phyloP scores from a whole-genome alignment of 23 red algal species.

The Gracilaria caudata region DNA sequence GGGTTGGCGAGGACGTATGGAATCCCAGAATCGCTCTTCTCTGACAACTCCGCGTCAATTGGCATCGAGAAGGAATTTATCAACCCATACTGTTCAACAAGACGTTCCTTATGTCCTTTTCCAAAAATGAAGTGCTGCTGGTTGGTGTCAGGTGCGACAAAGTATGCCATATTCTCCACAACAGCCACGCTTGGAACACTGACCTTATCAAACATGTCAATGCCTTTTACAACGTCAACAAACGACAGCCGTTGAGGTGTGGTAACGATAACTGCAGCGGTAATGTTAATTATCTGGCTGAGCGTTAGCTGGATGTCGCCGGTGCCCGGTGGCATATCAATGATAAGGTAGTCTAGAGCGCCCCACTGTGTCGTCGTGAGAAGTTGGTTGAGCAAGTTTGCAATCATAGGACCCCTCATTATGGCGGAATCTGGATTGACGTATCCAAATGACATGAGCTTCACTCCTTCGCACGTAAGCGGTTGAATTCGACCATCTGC shows the following conservation, averaged over 20 bases:
- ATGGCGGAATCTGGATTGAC: constrained; percentile 95
- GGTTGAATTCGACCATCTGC: constrained; percentile 87
- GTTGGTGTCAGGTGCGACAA: constrained; percentile 85
- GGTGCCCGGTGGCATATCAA: constrained; percentile 99
- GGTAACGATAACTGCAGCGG: constrained; percentile 94
- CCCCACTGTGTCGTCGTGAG: constrained; percentile 95
- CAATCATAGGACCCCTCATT: constrained; percentile 98
- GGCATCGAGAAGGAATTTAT: constrained; percentile 78
- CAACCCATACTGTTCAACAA: constrained; percentile 88
- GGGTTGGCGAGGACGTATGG: constrained; percentile 75
- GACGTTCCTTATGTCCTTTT: constrained; percentile 74
- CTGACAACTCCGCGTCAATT: constrained; percentile 80
- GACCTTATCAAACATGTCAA: constrained; percentile 97
- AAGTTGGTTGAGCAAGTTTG: constrained; percentile 95
- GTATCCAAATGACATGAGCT: constrained; percentile 99
- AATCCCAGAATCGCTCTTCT: constrained; percentile 75
- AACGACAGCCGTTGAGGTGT: constrained; percentile 97
- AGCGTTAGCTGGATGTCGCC: constrained; percentile 98
- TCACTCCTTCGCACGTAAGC: constrained; percentile 71
- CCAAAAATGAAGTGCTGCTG: constrained; percentile 91
- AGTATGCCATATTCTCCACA: constrained; percentile 98
- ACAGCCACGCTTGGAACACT: constrained; percentile 91
- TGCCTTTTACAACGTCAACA: constrained; percentile 98
- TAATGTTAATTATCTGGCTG: constrained; percentile 87
- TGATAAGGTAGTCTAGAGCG: constrained; percentile 90